These are phyloP conservation scores for Nepenthes mirabilis DNA, from an alignment of 148 eudicot species.

Conservation along the genomic window DNA sequence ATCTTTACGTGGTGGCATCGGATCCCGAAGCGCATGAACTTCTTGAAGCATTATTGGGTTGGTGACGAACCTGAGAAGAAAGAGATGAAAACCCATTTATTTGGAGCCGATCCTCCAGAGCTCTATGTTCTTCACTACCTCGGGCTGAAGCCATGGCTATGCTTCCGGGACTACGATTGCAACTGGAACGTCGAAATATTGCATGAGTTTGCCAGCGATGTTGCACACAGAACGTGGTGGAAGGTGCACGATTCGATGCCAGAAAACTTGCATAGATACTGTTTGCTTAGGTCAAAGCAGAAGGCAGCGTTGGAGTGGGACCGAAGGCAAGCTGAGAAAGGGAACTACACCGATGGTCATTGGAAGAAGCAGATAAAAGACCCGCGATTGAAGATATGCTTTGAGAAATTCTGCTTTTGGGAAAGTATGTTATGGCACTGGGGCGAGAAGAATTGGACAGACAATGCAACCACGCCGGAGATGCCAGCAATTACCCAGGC, in stretches of 20 bases:
- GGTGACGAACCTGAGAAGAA: constrained; percentile 77
- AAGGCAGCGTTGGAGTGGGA: constrained; percentile 83
- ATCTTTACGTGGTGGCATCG: constrained; percentile 97
- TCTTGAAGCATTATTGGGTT: constrained; percentile 71
- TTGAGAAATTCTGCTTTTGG: constrained; percentile 83
- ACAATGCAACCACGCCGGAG: constrained; percentile 38
- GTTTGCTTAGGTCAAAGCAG: constrained; percentile 69
- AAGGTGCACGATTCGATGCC: constrained; percentile 91
- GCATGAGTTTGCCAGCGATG: constrained; percentile 85
- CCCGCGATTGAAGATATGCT: constrained; percentile 48
- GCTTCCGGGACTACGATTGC: constrained; percentile 88
- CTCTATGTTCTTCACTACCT: constrained; percentile 77
- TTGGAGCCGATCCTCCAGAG: constrained; percentile 75
- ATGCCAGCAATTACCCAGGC: constrained; percentile 20
- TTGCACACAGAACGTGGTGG: constrained; percentile 83
- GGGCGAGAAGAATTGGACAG: constrained; percentile 92
- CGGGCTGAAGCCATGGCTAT: constrained; percentile 86
- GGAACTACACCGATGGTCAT: constrained; percentile 59
- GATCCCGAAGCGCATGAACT: constrained; percentile 76
- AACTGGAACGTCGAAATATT: constrained; percentile 73
- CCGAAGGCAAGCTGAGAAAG: constrained; percentile 71
- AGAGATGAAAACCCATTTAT: constrained; percentile 51
- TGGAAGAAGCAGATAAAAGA: constrained; percentile 70
- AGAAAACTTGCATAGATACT: constrained; percentile 55
- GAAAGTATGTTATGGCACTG: constrained; percentile 98